These are phyloP conservation scores for Phaeodactylum tricornutum DNA, from an alignment of 108 stramenopile species.

Conservation along the genomic window DNA sequence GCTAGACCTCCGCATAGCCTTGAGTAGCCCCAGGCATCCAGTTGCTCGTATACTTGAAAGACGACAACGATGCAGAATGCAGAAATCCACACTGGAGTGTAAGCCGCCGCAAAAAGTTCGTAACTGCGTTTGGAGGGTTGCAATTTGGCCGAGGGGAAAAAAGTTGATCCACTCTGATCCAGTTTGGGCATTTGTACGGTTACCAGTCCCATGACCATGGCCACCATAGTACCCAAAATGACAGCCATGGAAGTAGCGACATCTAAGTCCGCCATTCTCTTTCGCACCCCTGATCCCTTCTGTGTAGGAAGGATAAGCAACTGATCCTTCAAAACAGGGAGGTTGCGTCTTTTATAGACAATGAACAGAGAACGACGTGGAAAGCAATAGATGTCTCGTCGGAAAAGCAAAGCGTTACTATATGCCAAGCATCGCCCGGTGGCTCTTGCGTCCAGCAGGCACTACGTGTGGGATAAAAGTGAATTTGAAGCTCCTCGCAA, in stretches of 20 bases:
- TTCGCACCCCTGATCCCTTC: too few relatives aligned
- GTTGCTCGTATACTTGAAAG: conserved; percentile 71
- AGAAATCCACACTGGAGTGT: conserved; percentile 80
- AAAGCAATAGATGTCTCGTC: too few relatives aligned
- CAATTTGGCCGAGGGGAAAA: background rate
- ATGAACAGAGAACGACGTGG: too few relatives aligned
- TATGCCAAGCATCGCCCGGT: too few relatives aligned
- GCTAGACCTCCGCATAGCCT: conserved; percentile 64
- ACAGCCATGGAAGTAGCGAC: conserved; percentile 39
- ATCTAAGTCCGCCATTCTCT: too few relatives aligned
- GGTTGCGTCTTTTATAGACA: too few relatives aligned
- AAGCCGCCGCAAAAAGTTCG: conserved; percentile 56
- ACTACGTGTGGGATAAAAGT: too few relatives aligned
- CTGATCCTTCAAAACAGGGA: too few relatives aligned
- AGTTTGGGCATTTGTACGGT: conserved; percentile 30
- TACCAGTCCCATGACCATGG: conserved; percentile 47
- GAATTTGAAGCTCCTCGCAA: too few relatives aligned
- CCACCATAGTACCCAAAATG: conserved; percentile 62
- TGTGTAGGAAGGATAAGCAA: too few relatives aligned
- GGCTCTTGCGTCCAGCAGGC: too few relatives aligned
- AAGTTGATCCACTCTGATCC: background rate
- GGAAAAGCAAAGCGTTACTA: too few relatives aligned
- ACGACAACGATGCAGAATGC: conserved; percentile 71
- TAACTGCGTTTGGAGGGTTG: conserved; percentile 77
- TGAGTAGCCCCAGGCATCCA: conserved; percentile 66